phyloP scores from a whole-genome alignment of 345 rosid genomes.

The Gossypium anomalum region DNA sequence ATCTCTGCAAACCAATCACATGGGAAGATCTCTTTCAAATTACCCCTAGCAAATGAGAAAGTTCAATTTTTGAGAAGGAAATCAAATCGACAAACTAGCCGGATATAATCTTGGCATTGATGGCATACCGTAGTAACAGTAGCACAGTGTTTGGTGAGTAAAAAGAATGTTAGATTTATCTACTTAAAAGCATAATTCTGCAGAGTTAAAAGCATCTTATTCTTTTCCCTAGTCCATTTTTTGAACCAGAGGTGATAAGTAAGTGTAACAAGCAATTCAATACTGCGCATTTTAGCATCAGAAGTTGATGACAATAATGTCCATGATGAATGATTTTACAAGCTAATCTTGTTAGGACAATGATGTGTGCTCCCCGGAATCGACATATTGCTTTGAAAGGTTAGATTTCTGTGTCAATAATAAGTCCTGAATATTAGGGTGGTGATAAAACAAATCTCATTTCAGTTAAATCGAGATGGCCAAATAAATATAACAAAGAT shows the following conservation, averaged over 20 bases:
- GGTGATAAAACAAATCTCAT: neutral
- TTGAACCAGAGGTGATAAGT: neutral
- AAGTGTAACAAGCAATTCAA: neutral
- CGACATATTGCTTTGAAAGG: neutral
- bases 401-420: neutral
- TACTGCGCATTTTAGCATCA: neutral
- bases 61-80: slow-evolving; percentile 18
- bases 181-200: neutral
- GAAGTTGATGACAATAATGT: neutral
- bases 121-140: neutral
- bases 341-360: neutral
- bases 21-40: slow-evolving; percentile 43
- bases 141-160: neutral
- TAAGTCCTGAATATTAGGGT: neutral
- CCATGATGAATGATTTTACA: neutral
- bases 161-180: neutral
- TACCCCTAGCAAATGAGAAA: slow-evolving; percentile 36
- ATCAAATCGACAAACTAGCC: neutral
- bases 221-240: neutral
- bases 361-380: neutral
- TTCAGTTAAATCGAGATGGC: neutral
- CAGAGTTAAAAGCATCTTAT: neutral
- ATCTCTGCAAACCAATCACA: slow-evolving; percentile 70
- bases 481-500: neutral
- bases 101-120: slow-evolving; percentile 10